Evolutionary conservation across 129 eudicot species (phyloP).

Genomic region (Flaveria sonorensis): DNA sequence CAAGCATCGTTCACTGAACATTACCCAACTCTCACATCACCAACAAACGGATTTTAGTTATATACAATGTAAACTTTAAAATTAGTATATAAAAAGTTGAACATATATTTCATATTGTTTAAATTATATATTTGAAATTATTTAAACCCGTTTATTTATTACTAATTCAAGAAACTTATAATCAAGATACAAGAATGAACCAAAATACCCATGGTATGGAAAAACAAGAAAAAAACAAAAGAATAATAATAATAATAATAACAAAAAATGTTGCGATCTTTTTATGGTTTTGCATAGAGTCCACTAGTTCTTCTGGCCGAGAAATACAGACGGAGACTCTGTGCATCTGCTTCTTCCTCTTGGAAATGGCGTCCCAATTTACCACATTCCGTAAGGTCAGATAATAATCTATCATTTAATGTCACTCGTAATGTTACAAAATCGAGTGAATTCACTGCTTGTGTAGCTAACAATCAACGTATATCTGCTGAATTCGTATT

Average conservation of each 20-base stretch:
- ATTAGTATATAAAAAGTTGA: no score
- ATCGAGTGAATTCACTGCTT: neutral
- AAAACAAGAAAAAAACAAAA: neutral
- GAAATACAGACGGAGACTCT: conserved; percentile 18
- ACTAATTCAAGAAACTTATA: no score
- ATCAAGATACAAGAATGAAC: no score
- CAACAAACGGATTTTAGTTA: no score
- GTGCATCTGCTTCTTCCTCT: conserved; percentile 32
- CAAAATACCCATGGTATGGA: no score
- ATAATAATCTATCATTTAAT: neutral
- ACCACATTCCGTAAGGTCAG: conserved; percentile 44
- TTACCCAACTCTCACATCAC: no score
- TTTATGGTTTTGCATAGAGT: conserved; percentile 8
- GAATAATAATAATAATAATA: neutral
- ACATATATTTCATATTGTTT: no score
- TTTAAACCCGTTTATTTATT: no score
- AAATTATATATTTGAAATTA: no score
- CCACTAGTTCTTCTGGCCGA: conserved; percentile 24
- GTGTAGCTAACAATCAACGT: conserved; percentile 3
- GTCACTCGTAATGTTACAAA: neutral
- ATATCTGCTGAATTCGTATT: neutral
- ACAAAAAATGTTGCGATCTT: neutral
- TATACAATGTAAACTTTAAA: no score
- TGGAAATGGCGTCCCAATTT: conserved; percentile 47
- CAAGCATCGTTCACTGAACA: no score